phyloP scores from a whole-genome alignment of 176 grass and related monocot species.

The Musa troglodytarum region DNA sequence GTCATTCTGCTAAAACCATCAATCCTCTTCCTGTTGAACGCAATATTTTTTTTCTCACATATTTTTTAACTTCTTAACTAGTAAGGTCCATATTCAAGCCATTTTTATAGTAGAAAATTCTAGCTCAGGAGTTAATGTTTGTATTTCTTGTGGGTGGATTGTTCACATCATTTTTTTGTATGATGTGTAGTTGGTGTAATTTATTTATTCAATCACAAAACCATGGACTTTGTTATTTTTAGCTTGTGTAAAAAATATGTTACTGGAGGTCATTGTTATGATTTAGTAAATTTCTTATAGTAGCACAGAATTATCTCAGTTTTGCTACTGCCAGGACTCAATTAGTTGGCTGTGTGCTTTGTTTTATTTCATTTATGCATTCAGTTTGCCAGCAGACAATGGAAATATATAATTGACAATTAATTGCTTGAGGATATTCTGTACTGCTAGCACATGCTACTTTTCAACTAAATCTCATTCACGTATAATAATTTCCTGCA shows the following conservation, averaged over 20 bases:
- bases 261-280: neutral
- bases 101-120: neutral
- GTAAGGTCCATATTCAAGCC: neutral
- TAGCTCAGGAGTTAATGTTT: neutral
- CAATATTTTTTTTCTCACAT: neutral
- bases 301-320: neutral
- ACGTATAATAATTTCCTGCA: conserved; percentile 37
- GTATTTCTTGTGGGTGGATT: neutral
- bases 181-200: neutral
- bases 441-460: neutral
- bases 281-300: neutral
- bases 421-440: neutral
- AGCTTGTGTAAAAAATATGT: neutral
- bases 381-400: neutral
- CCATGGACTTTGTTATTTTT: neutral
- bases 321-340: neutral
- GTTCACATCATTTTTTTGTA: neutral
- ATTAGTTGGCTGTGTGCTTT: neutral
- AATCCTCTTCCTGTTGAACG: neutral
- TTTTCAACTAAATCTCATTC: conserved; percentile 11
- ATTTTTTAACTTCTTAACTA: neutral
- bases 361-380: neutral
- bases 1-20: neutral
- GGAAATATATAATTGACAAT: neutral
- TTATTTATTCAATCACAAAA: neutral